phyloP scores from a whole-genome alignment of 768 basidiomycete genomes.

The Chalciporus piperatus region DNA sequence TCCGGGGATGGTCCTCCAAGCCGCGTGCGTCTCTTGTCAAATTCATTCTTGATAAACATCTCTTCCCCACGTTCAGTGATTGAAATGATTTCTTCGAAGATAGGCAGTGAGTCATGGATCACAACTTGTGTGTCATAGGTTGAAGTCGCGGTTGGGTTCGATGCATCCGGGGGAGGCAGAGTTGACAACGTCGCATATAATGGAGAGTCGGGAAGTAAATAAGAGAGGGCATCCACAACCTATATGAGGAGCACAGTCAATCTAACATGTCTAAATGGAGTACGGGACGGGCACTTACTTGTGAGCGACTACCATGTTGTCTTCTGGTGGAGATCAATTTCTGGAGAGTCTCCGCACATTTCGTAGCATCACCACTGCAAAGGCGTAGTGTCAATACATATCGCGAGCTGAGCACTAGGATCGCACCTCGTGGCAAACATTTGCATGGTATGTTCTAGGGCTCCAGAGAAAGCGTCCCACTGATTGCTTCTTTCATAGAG shows the following conservation, averaged over 20 bases:
- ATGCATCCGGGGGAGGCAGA: conserved; percentile 74
- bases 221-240: conserved; percentile 64
- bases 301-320: conserved; percentile 54
- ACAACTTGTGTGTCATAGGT: conserved; percentile 57
- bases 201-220: conserved; percentile 73
- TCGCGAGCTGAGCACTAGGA: background rate
- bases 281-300: conserved; percentile 40
- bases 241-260: conserved; percentile 28
- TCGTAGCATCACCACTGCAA: conserved; percentile 66
- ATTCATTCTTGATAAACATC: conserved; percentile 55
- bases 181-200: conserved; percentile 58
- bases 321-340: conserved; percentile 65
- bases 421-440: conserved; percentile 59
- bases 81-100: conserved; percentile 68
- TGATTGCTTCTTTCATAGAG: conserved; percentile 64
- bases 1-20: conserved; percentile 65
- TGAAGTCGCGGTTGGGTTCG: conserved; percentile 64
- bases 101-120: conserved; percentile 65
- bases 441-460: conserved; percentile 55
- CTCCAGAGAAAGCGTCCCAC: conserved; percentile 56
- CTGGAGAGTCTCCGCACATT: conserved; percentile 80
- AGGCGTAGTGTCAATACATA: background rate
- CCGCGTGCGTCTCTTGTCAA: conserved; percentile 74
- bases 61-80: conserved; percentile 66
- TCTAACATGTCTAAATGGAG: background rate